A percentile compares a stretch with the other conserved stretches of the same genome.
Conservation (phyloP, 805 yeast species). For the Metschnikowia rubicola region DNA sequence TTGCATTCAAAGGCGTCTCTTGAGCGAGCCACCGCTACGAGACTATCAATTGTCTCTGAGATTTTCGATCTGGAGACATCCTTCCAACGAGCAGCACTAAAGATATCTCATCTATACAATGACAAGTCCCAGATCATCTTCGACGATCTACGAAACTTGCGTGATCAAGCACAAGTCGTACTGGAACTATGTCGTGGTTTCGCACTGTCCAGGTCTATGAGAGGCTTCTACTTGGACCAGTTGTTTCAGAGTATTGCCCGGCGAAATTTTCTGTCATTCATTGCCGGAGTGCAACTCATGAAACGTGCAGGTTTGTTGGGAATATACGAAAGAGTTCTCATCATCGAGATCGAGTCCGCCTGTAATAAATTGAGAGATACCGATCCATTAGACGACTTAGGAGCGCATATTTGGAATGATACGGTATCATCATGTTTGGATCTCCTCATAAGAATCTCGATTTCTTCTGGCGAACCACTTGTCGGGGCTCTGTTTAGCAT, state of each 20-base stretch:
- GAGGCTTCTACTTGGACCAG: constrained; percentile 5
- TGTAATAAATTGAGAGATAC: neutral
- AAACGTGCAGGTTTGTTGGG: constrained; percentile 2
- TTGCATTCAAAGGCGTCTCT: neutral
- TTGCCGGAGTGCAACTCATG: constrained; percentile 3
- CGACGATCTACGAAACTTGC: constrained; percentile 3
- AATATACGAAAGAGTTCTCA: constrained; percentile 4
- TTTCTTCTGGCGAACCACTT: constrained; percentile 11
- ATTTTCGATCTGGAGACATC: constrained; percentile 1
- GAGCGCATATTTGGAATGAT: neutral
- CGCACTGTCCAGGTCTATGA: constrained; percentile 6
- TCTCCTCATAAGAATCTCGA: constrained; percentile 1
- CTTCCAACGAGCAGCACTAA: neutral
- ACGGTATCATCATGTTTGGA: neutral
- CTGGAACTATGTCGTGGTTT: constrained; percentile 6
- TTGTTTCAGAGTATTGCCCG: constrained; percentile 1
- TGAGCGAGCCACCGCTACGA: neutral
- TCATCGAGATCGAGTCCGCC: constrained; percentile 4
- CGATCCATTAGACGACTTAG: too few relatives aligned
- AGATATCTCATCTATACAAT: neutral
- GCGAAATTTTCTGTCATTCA: neutral
- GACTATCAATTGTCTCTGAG: neutral
- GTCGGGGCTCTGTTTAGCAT: constrained; percentile 12
- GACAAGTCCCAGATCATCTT: neutral
- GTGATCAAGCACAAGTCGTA: neutral